Percentiles rank a stretch among this genome's conserved stretches.
phyloP scores from a whole-genome alignment of 495 filamentous ascomycete genomes.

The Xylaria palmicola region DNA sequence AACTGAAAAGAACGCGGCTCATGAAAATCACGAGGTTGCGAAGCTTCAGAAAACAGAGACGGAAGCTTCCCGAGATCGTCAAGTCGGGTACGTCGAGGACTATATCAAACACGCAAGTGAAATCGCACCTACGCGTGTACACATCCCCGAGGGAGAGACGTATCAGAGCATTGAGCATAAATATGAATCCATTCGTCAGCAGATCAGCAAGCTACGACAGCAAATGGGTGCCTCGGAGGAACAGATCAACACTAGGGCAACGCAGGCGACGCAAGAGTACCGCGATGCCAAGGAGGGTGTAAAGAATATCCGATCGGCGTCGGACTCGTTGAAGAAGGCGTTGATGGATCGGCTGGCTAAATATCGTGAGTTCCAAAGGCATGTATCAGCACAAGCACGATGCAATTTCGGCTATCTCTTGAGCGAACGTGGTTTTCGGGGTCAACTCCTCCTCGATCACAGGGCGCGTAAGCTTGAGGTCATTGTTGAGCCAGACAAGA shows the following conservation, averaged over 20 bases:
- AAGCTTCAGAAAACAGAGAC: slow-evolving; percentile 47
- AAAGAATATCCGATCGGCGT: slow-evolving; percentile 49
- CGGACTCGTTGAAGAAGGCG: slow-evolving; percentile 59
- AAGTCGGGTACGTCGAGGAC: slow-evolving; percentile 47
- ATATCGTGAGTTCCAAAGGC: slow-evolving; percentile 76
- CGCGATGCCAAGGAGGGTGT: slow-evolving; percentile 39
- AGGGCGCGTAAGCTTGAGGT: slow-evolving; percentile 69
- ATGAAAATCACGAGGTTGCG: slow-evolving; percentile 50
- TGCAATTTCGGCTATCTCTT: slow-evolving; percentile 85
- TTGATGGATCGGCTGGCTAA: slow-evolving; percentile 68
- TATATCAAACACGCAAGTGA: slow-evolving; percentile 57
- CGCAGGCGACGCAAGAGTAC: slow-evolving; percentile 36
- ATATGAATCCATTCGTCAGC: slow-evolving; percentile 56
- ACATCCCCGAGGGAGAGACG: slow-evolving; percentile 69
- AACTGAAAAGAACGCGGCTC: slow-evolving; percentile 63
- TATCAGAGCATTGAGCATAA: slow-evolving; percentile 60
- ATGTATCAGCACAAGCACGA: slow-evolving; percentile 80
- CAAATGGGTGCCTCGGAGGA: slow-evolving; percentile 62
- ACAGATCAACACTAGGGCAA: slow-evolving; percentile 54
- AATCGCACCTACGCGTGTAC: slow-evolving; percentile 58
- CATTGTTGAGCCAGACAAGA: slow-evolving; percentile 80
- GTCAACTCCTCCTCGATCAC: slow-evolving; percentile 77
- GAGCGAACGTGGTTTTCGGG: slow-evolving; percentile 83
- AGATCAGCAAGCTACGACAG: slow-evolving; percentile 54
- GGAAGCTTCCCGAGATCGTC: slow-evolving; percentile 47